Base-by-base conservation (phyloP, 768 basidiomycete species). In the Gloeophyllum trabeum region DNA sequence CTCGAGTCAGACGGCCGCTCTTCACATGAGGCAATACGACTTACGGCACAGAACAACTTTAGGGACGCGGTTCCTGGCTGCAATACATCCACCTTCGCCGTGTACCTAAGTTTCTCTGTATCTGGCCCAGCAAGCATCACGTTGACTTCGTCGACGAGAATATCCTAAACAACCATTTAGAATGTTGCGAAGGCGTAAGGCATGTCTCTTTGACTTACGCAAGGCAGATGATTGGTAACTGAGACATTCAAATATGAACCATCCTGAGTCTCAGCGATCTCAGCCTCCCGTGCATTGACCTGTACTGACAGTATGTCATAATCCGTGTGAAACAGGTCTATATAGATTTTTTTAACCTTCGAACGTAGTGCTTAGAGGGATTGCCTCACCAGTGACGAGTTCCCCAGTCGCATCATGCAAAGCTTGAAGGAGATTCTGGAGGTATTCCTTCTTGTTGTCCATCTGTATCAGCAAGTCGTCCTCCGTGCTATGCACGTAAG, bases 1-100 rank as follows among this genome's bases (percentile, higher is more conserved):
- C 12, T 28, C 25, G 21, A 19, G 28, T 48, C 10, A 25, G n/a
- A n/a, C n/a, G n/a, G n/a, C 3, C 6, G 34, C 19, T 26, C 34
- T 40, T 3, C 39, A 35, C 35, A 16, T 24, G 13, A 46, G 4
- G 37, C 26, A 24, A 12, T 13, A 23, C 42, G 30, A 60, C 84
- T 50, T 57, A 93, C 92, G 5, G 84, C 71, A 54, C 82, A 92
- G 51, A 74, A 80, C 30, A 90, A 56, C 0, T 63, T 71, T 26
- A 85, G 50, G 1, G 54, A 48, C 18, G 76, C 82, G 37, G 63
- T 61, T 4, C 91, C 92, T 0, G 81, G 66, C 1, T 62, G 53
- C 20, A 94, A 61, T 2, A 54, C 56, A 16, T 65, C 51, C 0
- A 61, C 51, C 3, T 63, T 57, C 1, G 65, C 49, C 2, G 65